These are phyloP conservation scores for Millerozyma acaciae DNA, from an alignment of 805 yeast genomes.

Conservation along the genomic window DNA sequence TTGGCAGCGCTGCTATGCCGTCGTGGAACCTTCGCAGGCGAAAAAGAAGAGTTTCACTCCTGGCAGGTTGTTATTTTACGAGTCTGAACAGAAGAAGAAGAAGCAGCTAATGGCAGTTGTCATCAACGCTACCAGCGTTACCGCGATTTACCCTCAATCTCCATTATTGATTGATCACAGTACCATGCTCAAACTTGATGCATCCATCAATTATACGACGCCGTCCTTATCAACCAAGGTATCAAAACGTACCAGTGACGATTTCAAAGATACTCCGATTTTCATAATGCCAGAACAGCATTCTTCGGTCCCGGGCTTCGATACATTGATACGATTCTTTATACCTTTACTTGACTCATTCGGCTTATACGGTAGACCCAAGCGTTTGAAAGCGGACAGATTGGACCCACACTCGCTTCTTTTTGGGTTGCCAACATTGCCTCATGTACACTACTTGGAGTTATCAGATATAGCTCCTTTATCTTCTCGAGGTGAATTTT, in stretches of 20 bases:
- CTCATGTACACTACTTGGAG: constrained; percentile 41
- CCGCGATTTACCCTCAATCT: constrained; percentile 91
- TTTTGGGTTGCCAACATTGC: constrained; percentile 44
- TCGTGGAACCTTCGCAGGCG: constrained; percentile 65
- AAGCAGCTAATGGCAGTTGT: constrained; percentile 75
- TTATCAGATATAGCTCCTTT: constrained; percentile 25
- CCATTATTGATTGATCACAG: constrained; percentile 77
- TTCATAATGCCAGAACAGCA: constrained; percentile 45
- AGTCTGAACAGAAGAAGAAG: constrained; percentile 73
- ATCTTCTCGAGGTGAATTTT: constrained; percentile 19
- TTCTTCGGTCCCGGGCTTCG: constrained; percentile 46
- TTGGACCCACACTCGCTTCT: constrained; percentile 37
- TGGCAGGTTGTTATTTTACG: constrained; percentile 78
- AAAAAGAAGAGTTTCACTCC: constrained; percentile 45
- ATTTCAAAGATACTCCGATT: constrained; percentile 38
- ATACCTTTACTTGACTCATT: constrained; percentile 40
- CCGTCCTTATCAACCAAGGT: constrained; percentile 32
- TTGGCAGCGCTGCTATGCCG: constrained; percentile 92
- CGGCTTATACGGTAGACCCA: constrained; percentile 45
- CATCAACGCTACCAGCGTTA: constrained; percentile 62
- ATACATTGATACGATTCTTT: constrained; percentile 43
- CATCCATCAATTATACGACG: constrained; percentile 59
- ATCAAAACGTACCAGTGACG: constrained; percentile 26
- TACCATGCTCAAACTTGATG: constrained; percentile 87
- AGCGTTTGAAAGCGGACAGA: constrained; percentile 39